Percentiles rank a stretch among this genome's conserved stretches.
Conservation (phyloP, 352 stramenopile genomes). For the Hyaloperonospora arabidopsidis region DNA sequence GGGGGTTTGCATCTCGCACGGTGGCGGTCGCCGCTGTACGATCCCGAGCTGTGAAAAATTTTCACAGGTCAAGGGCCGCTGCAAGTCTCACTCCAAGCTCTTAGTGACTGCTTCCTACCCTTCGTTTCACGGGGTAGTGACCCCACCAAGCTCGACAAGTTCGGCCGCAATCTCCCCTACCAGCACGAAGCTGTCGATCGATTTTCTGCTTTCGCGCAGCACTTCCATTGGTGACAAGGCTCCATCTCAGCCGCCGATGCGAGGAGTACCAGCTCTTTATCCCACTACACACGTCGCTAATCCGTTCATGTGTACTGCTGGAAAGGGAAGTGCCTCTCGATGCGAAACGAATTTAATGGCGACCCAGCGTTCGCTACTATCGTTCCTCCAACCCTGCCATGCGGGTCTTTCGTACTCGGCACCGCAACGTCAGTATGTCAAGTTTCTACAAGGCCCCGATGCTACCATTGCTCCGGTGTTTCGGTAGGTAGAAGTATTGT, state of each 20-base stretch:
- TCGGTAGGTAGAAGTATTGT: too few relatives aligned
- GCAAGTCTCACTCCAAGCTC: slow-evolving; percentile 83
- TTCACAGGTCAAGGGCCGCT: slow-evolving; percentile 80
- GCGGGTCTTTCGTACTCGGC: slow-evolving; percentile 9
- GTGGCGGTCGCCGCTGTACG: slow-evolving; percentile 62
- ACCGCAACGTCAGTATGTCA: slow-evolving; percentile 14
- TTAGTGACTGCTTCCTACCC: slow-evolving; percentile 18
- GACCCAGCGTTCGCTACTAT: slow-evolving; percentile 34
- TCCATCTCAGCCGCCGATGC: slow-evolving; percentile 8
- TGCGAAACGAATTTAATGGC: slow-evolving; percentile 17
- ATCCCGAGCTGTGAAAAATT: slow-evolving; percentile 80
- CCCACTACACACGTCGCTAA: slow-evolving; percentile 15
- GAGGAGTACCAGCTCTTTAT: slow-evolving; percentile 7
- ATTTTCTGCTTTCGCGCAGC: slow-evolving; percentile 42
- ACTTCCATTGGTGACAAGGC: slow-evolving; percentile 25
- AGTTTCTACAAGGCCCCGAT: too few relatives aligned
- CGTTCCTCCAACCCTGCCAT: slow-evolving; percentile 27
- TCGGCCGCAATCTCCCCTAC: slow-evolving; percentile 23
- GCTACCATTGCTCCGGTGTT: too few relatives aligned
- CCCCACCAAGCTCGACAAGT: slow-evolving; percentile 17
- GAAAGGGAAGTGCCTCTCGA: slow-evolving; percentile 14
- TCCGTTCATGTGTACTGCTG: slow-evolving; percentile 14
- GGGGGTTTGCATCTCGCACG: slow-evolving; percentile 78
- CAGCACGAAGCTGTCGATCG: slow-evolving; percentile 44
- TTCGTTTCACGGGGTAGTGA: slow-evolving; percentile 20